Evolutionary conservation across 2,329 filamentous ascomycete genomes (phyloP).

Genomic region (Verticillium klebahnii): DNA sequence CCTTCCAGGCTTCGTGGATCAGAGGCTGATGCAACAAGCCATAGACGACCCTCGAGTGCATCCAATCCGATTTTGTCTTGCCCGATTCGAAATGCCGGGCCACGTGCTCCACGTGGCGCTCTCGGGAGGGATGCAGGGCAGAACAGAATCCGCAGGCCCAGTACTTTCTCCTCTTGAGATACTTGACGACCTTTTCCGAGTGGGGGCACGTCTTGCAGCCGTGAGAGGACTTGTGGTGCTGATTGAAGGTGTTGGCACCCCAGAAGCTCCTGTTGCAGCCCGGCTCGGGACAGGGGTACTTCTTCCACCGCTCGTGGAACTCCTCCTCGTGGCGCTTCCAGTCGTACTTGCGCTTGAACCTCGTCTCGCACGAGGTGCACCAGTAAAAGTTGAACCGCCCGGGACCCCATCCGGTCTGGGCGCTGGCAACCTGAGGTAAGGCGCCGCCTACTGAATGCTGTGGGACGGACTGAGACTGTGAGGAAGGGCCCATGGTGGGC

Average conservation of each 20-base stretch:
- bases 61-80: slow-evolving; percentile 61
- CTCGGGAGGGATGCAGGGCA: slow-evolving; percentile 56
- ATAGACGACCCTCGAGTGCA: slow-evolving; percentile 64
- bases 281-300: slow-evolving; percentile 60
- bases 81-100: slow-evolving; percentile 62
- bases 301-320: slow-evolving; percentile 64
- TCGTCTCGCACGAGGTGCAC: slow-evolving; percentile 58
- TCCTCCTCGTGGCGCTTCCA: slow-evolving; percentile 68
- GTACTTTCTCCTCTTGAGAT: slow-evolving; percentile 59
- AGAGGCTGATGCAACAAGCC: slow-evolving; percentile 62
- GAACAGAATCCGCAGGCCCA: slow-evolving; percentile 68
- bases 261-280: slow-evolving; percentile 64
- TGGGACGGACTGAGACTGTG: slow-evolving; percentile 26
- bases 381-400: slow-evolving; percentile 42
- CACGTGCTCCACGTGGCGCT: slow-evolving; percentile 65
- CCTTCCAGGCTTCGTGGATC: slow-evolving; percentile 58
- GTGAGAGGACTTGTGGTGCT: slow-evolving; percentile 63
- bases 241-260: slow-evolving; percentile 64
- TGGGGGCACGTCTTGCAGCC: slow-evolving; percentile 62
- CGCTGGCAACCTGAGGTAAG: slow-evolving; percentile 12
- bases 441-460: slow-evolving; percentile 13
- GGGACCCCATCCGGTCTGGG: slow-evolving; percentile 14
- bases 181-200: slow-evolving; percentile 58
- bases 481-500: slow-evolving; percentile 24
- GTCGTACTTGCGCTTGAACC: slow-evolving; percentile 63